These are phyloP conservation scores for Dalbergia cultrata DNA, from an alignment of 306 rosid genomes.

Conservation along the genomic window DNA sequence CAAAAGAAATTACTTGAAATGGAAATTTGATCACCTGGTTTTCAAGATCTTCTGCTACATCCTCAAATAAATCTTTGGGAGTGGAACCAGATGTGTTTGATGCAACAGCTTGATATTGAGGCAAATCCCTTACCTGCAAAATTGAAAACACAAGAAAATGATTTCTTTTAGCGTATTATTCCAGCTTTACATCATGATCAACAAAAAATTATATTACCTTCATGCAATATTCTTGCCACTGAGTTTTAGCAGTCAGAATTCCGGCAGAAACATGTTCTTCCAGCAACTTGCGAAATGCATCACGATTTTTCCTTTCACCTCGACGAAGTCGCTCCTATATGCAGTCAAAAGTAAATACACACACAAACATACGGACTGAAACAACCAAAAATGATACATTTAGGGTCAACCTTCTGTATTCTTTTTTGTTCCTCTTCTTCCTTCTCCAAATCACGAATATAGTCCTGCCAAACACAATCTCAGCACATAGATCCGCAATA, in stretches of 20 bases:
- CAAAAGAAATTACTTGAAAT: conserved; percentile 27
- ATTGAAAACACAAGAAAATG: conserved; percentile 26
- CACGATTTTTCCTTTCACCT: conserved; percentile 95
- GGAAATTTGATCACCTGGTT: conserved; percentile 62
- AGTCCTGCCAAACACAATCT: conserved; percentile 72
- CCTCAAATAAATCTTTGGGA: conserved; percentile 93
- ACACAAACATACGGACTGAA: conserved; percentile 43
- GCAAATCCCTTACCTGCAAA: conserved; percentile 80
- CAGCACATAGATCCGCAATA: conserved; percentile 44
- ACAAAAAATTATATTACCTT: conserved; percentile 61
- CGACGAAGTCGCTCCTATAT: conserved; percentile 79
- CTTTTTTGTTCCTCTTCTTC: conserved; percentile 93
- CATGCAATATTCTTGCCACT: conserved; percentile 92
- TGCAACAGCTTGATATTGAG: conserved; percentile 96
- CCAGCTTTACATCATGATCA: conserved; percentile 31
- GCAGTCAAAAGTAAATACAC: conserved; percentile 14
- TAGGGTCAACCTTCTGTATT: conserved; percentile 73
- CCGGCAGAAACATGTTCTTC: conserved; percentile 83
- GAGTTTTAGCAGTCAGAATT: conserved; percentile 79
- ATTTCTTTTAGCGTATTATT: conserved; percentile 24
- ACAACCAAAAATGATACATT: conserved; percentile 31
- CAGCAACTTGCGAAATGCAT: conserved; percentile 87
- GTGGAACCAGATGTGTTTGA: conserved; percentile 90
- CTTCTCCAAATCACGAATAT: conserved; percentile 94
- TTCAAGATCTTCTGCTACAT: conserved; percentile 82